Percentiles rank a stretch among this genome's conserved stretches.
Conservation (phyloP, 2,329 filamentous ascomycete genomes). For the Grosmannia huntii region DNA sequence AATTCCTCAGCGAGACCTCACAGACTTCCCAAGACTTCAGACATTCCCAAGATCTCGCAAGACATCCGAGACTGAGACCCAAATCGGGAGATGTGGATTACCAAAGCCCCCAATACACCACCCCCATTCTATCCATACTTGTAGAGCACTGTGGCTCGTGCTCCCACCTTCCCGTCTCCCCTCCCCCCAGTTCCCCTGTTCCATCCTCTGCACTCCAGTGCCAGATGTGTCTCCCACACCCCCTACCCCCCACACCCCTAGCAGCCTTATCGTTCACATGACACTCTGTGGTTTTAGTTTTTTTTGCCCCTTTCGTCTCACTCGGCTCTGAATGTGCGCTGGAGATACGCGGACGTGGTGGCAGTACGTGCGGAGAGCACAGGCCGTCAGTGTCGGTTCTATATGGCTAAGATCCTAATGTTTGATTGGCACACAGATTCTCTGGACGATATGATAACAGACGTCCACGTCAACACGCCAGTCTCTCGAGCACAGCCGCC, state of each 20-base stretch:
- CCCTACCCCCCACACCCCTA: constrained; percentile 6
- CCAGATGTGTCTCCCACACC: neutral
- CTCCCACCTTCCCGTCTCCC: neutral
- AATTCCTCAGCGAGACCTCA: neutral
- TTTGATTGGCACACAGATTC: constrained; percentile 40
- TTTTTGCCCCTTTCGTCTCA: neutral
- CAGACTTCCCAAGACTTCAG: neutral
- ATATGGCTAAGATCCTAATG: constrained; percentile 26
- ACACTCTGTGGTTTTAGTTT: neutral
- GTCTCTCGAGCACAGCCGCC: constrained; percentile 47
- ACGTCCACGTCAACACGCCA: constrained; percentile 40
- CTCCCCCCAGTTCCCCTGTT: constrained; percentile 4
- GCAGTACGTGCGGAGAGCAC: neutral
- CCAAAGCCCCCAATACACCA: neutral
- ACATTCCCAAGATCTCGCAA: neutral
- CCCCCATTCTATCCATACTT: neutral
- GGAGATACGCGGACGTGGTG: neutral
- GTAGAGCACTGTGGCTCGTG: neutral
- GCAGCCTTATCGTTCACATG: constrained; percentile 9
- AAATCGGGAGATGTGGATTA: too few species aligned
- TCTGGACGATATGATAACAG: constrained; percentile 42
- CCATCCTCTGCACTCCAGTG: neutral
- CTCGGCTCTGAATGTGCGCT: neutral
- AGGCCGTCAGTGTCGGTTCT: constrained; percentile 1
- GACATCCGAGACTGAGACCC: neutral